Percentiles rank a stretch among this genome's conserved stretches.
These are phyloP conservation scores for Cystofilobasidium capitatum DNA, from an alignment of 768 basidiomycete genomes.

Conservation along the genomic window DNA sequence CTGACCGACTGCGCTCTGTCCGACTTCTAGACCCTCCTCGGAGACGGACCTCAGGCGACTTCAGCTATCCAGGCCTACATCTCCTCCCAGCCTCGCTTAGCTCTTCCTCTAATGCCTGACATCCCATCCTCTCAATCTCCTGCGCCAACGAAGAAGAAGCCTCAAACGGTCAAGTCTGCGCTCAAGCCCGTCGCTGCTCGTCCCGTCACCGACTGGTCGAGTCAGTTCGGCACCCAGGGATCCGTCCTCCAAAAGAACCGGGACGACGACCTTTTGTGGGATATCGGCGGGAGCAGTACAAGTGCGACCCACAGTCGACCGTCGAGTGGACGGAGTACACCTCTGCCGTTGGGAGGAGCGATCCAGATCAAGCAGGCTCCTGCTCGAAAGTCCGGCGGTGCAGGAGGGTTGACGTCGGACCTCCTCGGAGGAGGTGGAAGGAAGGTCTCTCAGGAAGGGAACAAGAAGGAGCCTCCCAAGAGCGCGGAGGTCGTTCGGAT, in stretches of 20 bases:
- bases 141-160: not conserved
- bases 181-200: conserved; percentile 4
- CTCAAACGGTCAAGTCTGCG: not conserved
- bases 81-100: not conserved
- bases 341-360: conserved; percentile 4
- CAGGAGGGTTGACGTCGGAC: conserved; percentile 16
- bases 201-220: conserved; percentile 9
- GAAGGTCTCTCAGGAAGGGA: not conserved
- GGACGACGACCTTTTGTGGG: not conserved
- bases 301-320: not conserved
- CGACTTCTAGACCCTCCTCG: conserved; percentile 4
- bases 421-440: conserved; percentile 7
- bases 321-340: not conserved
- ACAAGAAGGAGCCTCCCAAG: not conserved
- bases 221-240: not conserved
- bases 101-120: too few relatives aligned
- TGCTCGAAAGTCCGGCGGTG: not conserved
- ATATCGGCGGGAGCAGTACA: not conserved
- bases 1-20: not conserved
- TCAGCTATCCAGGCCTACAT: conserved; percentile 3
- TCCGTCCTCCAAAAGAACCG: not conserved
- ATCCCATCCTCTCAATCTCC: not conserved
- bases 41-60: not conserved
- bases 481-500: conserved; percentile 13
- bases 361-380: conserved; percentile 8